Conservation (phyloP, 2,329 filamentous ascomycete species). For the Thielaviopsis populi region DNA sequence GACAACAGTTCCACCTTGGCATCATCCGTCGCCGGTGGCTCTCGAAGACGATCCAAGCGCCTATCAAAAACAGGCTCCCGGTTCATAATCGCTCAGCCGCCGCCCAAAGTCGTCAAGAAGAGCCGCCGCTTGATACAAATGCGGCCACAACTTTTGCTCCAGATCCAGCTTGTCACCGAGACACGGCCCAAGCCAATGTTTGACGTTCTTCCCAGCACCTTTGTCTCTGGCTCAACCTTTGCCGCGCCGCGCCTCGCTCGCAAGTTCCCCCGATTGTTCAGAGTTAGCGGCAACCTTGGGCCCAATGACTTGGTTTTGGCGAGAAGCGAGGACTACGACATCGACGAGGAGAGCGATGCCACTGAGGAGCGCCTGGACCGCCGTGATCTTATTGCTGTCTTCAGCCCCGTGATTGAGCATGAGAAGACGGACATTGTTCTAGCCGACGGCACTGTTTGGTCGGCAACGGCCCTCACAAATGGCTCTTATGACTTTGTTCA, state of each 20-base stretch:
- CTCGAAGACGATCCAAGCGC: constrained; percentile 17
- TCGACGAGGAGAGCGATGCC: constrained; percentile 34
- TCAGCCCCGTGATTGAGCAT: constrained; percentile 39
- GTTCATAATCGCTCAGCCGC: constrained; percentile 53
- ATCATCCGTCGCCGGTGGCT: constrained; percentile 20
- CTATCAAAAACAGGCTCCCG: constrained; percentile 33
- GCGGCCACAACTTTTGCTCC: constrained; percentile 53
- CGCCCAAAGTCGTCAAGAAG: constrained; percentile 41
- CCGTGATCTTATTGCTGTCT: constrained; percentile 48
- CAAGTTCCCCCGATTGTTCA: constrained; percentile 48
- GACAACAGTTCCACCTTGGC: constrained; percentile 27
- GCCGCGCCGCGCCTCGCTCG: constrained; percentile 42
- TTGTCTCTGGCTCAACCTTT: constrained; percentile 39
- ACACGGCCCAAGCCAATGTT: constrained; percentile 51
- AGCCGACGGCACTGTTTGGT: constrained; percentile 46
- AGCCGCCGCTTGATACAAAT: constrained; percentile 53
- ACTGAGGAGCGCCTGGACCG: constrained; percentile 32
- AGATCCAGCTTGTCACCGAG: constrained; percentile 52
- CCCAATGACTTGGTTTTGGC: constrained; percentile 57
- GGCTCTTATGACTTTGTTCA: constrained; percentile 53
- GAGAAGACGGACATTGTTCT: constrained; percentile 51
- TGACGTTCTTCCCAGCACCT: constrained; percentile 58
- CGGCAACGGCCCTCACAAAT: constrained; percentile 34
- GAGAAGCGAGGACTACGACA: constrained; percentile 51
- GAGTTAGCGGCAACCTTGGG: constrained; percentile 46